phyloP scores from a whole-genome alignment of 2,329 filamentous ascomycete species.

The Penicillium decumbens region DNA sequence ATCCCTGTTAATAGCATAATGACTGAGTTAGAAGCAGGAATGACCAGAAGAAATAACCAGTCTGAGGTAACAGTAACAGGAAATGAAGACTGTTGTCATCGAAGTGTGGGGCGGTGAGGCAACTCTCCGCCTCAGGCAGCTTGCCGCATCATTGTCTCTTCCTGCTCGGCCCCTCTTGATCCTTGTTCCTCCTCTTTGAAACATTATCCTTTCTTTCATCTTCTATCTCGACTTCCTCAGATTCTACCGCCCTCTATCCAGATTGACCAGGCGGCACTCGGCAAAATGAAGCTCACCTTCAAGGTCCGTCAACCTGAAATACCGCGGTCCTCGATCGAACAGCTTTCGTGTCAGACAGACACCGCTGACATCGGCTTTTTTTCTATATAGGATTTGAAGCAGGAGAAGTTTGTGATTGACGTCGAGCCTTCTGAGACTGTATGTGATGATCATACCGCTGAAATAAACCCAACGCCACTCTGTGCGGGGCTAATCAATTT shows the following conservation, averaged over 20 bases:
- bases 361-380: constrained; percentile 1
- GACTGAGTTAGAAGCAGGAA: not conserved
- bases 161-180: constrained; percentile 11
- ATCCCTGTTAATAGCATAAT: not conserved
- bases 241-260: constrained; percentile 12
- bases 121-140: constrained; percentile 9
- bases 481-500: constrained; percentile 34
- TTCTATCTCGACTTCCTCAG: not conserved
- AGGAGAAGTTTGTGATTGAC: constrained; percentile 96
- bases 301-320: constrained; percentile 49
- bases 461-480: constrained; percentile 14
- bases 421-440: constrained; percentile 90
- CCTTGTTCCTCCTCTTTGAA: constrained; percentile 3
- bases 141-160: constrained; percentile 15
- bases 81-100: not conserved
- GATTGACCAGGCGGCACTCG: constrained; percentile 30
- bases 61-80: not conserved
- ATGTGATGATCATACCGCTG: constrained; percentile 38
- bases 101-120: constrained; percentile 11
- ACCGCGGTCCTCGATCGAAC: not conserved
- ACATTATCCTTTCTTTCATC: not conserved
- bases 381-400: constrained; percentile 77
- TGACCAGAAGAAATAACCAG: no score
- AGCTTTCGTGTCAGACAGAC: constrained; percentile 18
- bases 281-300: constrained; percentile 66